phyloP scores from a whole-genome alignment of 352 stramenopile genomes.

The Stephanocyclus meneghinianus region DNA sequence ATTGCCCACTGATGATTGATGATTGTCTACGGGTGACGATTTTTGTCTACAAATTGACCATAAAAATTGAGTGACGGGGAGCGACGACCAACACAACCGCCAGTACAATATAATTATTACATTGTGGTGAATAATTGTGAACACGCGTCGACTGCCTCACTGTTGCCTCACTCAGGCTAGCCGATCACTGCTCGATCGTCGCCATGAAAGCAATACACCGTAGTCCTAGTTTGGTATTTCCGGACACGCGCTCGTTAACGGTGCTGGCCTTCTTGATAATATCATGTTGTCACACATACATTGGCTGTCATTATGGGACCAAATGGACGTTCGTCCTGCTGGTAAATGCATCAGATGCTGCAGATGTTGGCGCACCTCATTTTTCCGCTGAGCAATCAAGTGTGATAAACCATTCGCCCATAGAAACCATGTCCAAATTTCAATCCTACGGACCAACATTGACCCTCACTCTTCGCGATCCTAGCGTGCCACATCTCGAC shows the following conservation, averaged over 20 bases:
- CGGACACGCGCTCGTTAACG: not conserved
- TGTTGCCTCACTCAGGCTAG: too few relatives aligned
- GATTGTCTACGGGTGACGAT: too few relatives aligned
- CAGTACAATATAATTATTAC: too few relatives aligned
- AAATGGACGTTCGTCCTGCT: not conserved
- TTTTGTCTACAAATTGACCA: too few relatives aligned
- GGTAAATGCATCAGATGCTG: not conserved
- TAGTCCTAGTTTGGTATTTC: not conserved
- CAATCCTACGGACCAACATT: conserved; percentile 41
- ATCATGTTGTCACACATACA: not conserved
- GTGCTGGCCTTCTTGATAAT: not conserved
- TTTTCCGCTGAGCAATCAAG: not conserved
- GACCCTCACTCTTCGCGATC: conserved; percentile 50
- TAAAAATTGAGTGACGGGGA: too few relatives aligned
- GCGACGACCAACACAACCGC: too few relatives aligned
- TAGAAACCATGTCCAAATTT: conserved; percentile 16
- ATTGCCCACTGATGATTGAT: too few relatives aligned
- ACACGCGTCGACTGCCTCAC: too few relatives aligned
- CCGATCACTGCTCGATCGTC: not conserved
- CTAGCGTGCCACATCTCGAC: conserved; percentile 5
- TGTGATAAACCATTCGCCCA: not conserved
- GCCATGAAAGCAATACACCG: not conserved
- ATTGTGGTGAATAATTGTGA: too few relatives aligned
- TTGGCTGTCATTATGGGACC: not conserved
- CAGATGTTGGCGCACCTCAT: not conserved